phyloP scores from a whole-genome alignment of 352 stramenopile species.

The Phytophthora pinifolia region DNA sequence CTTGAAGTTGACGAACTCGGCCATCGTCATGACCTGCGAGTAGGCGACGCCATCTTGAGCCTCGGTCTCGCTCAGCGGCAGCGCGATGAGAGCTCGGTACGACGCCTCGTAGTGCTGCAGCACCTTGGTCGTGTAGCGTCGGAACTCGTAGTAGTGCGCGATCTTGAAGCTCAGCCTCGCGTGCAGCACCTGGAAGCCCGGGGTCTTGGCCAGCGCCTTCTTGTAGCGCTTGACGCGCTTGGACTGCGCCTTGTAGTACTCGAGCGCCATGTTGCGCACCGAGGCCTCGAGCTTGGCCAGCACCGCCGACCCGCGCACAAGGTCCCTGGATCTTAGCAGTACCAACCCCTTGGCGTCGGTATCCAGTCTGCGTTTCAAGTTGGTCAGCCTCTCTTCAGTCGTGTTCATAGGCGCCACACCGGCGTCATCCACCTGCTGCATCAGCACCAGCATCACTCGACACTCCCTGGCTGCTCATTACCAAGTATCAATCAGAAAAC shows the following conservation, averaged over 20 bases:
- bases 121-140: constrained; percentile 84
- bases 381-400: constrained; percentile 74
- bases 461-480: constrained; percentile 59
- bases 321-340: constrained; percentile 64
- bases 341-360: constrained; percentile 74
- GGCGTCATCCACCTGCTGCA: constrained; percentile 80
- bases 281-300: constrained; percentile 75
- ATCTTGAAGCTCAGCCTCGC: constrained; percentile 89
- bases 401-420: constrained; percentile 58
- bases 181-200: constrained; percentile 49
- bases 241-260: constrained; percentile 89
- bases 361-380: constrained; percentile 67
- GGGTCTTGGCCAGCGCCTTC: constrained; percentile 72
- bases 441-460: constrained; percentile 72
- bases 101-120: constrained; percentile 84
- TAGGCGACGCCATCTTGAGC: constrained; percentile 40
- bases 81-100: constrained; percentile 61
- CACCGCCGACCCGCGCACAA: constrained; percentile 54
- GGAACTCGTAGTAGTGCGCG: constrained; percentile 89
- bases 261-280: constrained; percentile 73
- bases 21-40: constrained; percentile 78
- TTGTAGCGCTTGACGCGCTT: constrained; percentile 90
- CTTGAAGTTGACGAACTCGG: constrained; percentile 89
- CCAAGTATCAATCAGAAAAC: constrained; percentile 1
- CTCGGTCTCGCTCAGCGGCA: constrained; percentile 59